Conservation (phyloP, 1,284 basidiomycete species). For the Puccinia novopanici region DNA sequence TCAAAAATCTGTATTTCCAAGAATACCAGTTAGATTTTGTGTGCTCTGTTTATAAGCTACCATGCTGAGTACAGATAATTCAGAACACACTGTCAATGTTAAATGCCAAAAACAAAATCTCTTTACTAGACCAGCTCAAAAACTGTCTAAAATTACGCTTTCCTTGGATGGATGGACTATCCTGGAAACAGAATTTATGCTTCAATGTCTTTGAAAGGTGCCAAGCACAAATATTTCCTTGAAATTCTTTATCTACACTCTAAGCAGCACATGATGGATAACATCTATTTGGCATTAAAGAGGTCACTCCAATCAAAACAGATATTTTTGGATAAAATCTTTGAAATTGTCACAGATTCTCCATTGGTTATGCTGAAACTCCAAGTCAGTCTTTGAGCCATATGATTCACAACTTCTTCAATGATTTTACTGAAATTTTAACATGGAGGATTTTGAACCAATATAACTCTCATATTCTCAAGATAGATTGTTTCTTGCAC, state of each 20-base stretch:
- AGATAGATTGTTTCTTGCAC: background rate
- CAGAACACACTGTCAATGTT: slow-evolving; percentile 1
- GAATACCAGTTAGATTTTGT: slow-evolving; percentile 3
- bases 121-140: no score
- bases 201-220: background rate
- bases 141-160: no score
- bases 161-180: no score
- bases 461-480: background rate
- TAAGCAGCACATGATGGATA: background rate
- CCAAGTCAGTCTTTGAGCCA: slow-evolving; percentile 1
- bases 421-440: background rate
- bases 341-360: slow-evolving; percentile 14
- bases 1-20: slow-evolving; percentile 33
- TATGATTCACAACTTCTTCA: background rate
- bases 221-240: background rate
- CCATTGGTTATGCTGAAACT: slow-evolving; percentile 8
- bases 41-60: background rate
- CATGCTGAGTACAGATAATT: background rate
- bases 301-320: background rate
- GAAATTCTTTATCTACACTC: background rate
- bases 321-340: background rate
- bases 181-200: background rate
- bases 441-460: background rate
- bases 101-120: background rate
- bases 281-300: background rate